Percentiles rank a stretch among this genome's conserved stretches.
phyloP scores from a whole-genome alignment of 306 rosid genomes.

The Dalbergia cochinchinensis region DNA sequence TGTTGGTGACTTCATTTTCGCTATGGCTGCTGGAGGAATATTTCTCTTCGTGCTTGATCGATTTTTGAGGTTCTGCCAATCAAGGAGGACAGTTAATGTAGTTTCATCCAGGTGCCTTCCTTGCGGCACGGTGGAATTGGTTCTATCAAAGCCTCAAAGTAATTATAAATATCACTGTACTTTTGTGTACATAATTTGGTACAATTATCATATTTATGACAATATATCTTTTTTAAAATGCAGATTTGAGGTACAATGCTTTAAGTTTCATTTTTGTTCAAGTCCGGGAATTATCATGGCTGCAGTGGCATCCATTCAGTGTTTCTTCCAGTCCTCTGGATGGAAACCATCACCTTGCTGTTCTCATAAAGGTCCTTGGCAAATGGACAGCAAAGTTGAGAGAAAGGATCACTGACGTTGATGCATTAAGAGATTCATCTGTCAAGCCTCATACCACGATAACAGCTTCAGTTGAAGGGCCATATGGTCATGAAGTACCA shows the following conservation, averaged over 20 bases:
- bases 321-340: constrained; percentile 95
- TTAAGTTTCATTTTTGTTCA: constrained; percentile 92
- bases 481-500: constrained; percentile 91
- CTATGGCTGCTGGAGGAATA: constrained; percentile 81
- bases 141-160: constrained; percentile 89
- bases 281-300: constrained; percentile 84
- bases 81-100: constrained; percentile 73
- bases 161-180: constrained; percentile 34
- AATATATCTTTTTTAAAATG: constrained; percentile 36
- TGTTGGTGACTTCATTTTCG: constrained; percentile 83
- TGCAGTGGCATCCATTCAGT: constrained; percentile 99
- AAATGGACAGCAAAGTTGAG: constrained; percentile 76
- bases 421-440: constrained; percentile 45
- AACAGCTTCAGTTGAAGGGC: constrained; percentile 91
- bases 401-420: constrained; percentile 55
- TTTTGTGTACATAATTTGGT: constrained; percentile 10
- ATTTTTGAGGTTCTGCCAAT: constrained; percentile 87
- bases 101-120: constrained; percentile 83
- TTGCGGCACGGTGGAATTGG: constrained; percentile 85
- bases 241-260: constrained; percentile 87
- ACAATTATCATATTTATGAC: constrained; percentile 33
- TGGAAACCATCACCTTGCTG: constrained; percentile 77
- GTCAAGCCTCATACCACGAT: constrained; percentile 45
- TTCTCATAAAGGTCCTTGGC: constrained; percentile 93
- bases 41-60: constrained; percentile 87